Conservation (phyloP, 768 basidiomycete genomes). For the Mycena amicta region DNA sequence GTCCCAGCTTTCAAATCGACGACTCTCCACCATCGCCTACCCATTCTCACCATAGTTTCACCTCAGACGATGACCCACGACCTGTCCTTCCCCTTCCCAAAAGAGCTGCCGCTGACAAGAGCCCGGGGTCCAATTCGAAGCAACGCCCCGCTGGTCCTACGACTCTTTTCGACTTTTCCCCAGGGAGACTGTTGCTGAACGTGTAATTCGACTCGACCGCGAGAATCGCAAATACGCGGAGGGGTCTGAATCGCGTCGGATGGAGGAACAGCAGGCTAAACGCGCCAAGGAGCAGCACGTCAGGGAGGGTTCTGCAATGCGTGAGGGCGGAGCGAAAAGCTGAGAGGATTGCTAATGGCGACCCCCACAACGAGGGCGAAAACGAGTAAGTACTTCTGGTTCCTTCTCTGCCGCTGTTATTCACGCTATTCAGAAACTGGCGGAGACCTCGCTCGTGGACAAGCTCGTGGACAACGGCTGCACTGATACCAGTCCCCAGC, state of each 20-base stretch:
- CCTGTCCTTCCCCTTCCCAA: not conserved
- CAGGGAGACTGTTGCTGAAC: slow-evolving; percentile 2
- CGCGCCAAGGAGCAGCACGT: not conserved
- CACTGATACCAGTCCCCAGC: not conserved
- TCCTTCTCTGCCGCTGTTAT: not conserved
- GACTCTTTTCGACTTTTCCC: not conserved
- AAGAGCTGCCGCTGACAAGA: not conserved
- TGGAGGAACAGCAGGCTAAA: not conserved
- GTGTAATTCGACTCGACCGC: not conserved
- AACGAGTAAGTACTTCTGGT: not conserved
- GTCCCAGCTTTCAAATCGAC: too few relatives aligned
- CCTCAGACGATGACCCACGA: not conserved
- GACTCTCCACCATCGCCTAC: not conserved
- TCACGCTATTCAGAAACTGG: too few relatives aligned
- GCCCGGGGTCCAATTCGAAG: not conserved
- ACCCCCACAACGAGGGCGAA: not conserved
- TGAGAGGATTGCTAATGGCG: not conserved
- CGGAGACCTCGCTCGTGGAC: not conserved
- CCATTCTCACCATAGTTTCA: not conserved
- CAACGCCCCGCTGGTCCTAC: not conserved
- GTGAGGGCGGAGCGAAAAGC: not conserved
- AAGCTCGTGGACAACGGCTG: not conserved
- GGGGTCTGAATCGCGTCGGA: not conserved
- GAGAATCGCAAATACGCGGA: slow-evolving; percentile 4
- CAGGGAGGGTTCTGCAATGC: not conserved